These are phyloP conservation scores for Noccaea caerulescens DNA, from an alignment of 345 rosid genomes.

Conservation along the genomic window DNA sequence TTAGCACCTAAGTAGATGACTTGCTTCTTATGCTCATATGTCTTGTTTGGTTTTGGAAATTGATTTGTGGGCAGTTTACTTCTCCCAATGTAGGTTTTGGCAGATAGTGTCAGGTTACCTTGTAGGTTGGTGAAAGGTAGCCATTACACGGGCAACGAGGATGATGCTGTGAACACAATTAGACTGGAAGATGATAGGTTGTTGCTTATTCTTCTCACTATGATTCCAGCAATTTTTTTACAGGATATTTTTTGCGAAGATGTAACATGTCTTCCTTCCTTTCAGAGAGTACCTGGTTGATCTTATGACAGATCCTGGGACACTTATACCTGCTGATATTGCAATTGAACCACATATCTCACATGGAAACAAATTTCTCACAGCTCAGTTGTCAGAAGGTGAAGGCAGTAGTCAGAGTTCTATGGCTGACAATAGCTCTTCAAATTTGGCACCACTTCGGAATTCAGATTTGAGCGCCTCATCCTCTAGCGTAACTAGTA, in stretches of 20 bases:
- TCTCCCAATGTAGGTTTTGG: slow-evolving; percentile 72
- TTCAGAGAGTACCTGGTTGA: slow-evolving; percentile 98
- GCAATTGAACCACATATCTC: slow-evolving; percentile 58
- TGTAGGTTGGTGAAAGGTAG: slow-evolving; percentile 98
- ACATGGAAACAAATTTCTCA: slow-evolving; percentile 51
- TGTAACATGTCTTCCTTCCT: slow-evolving; percentile 42
- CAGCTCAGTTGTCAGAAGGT: slow-evolving; percentile 52
- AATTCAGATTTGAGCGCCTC: slow-evolving; percentile 63
- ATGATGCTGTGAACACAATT: slow-evolving; percentile 95
- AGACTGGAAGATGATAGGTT: slow-evolving; percentile 91
- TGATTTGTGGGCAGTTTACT: slow-evolving; percentile 37
- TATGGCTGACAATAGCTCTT: slow-evolving; percentile 44
- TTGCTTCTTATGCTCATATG: slow-evolving; percentile 20
- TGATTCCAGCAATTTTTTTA: slow-evolving; percentile 17
- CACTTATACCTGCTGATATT: slow-evolving; percentile 95
- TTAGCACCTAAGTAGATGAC: slow-evolving; percentile 9
- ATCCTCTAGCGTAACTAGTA: slow-evolving; percentile 47
- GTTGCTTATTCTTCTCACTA: slow-evolving; percentile 41
- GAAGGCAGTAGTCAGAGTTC: slow-evolving; percentile 74
- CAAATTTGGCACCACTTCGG: slow-evolving; percentile 44
- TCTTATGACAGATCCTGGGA: slow-evolving; percentile 99
- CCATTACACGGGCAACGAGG: slow-evolving; percentile 97
- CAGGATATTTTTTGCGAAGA: background rate
- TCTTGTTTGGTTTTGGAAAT: slow-evolving; percentile 16
- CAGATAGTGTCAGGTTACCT: slow-evolving; percentile 75